phyloP scores from a whole-genome alignment of 768 basidiomycete genomes.

The Cantharellus cinnabarinus region DNA sequence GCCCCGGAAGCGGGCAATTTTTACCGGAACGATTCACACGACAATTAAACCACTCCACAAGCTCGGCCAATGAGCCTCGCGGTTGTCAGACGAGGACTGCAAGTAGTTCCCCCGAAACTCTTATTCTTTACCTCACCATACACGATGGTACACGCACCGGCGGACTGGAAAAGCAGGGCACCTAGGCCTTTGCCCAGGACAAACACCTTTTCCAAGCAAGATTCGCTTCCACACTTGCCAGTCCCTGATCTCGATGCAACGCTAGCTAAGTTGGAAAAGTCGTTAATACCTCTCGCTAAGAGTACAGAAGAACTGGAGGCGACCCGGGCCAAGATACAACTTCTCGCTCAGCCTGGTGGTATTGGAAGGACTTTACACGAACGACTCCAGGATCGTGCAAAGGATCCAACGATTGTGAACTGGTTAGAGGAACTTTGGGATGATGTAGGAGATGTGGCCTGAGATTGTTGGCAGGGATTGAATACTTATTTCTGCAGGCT shows the following conservation, averaged over 20 bases:
- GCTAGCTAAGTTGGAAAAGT: conserved; percentile 43
- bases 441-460: conserved; percentile 18
- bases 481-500: conserved; percentile 8
- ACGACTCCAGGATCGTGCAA: conserved; percentile 34
- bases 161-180: conserved; percentile 52
- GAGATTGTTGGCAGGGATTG: not conserved
- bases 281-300: conserved; percentile 54
- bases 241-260: conserved; percentile 51
- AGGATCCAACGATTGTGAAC: conserved; percentile 29
- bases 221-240: conserved; percentile 47
- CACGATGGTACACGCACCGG: not conserved
- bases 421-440: conserved; percentile 98
- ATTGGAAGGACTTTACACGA: conserved; percentile 30
- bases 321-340: conserved; percentile 42
- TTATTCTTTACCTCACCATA: not conserved
- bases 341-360: conserved; percentile 31
- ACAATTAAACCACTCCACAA: too few relatives aligned
- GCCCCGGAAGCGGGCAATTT: too few relatives aligned
- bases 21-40: too few relatives aligned
- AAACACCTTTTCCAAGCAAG: conserved; percentile 45
- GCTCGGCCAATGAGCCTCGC: too few relatives aligned
- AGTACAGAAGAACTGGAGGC: conserved; percentile 34
- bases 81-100: too few relatives aligned
- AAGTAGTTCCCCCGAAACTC: too few relatives aligned
- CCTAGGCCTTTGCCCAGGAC: conserved; percentile 33